These are phyloP conservation scores for Tricholoma sp. DNA, from an alignment of 768 basidiomycete species.

Conservation along the genomic window DNA sequence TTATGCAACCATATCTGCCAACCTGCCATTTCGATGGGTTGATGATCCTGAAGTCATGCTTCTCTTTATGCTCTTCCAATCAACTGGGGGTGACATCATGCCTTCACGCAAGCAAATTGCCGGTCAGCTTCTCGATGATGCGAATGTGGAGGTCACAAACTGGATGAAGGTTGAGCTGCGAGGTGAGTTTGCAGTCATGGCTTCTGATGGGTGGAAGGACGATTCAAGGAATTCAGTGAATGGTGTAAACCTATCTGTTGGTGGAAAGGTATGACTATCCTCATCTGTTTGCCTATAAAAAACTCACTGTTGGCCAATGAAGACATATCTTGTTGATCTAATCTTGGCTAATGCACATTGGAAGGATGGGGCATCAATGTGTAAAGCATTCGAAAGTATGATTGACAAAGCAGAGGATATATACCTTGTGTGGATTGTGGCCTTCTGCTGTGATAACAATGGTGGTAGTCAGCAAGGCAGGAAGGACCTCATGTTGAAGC, in stretches of 20 bases:
- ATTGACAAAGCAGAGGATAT: conserved; percentile 18
- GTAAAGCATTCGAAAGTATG: conserved; percentile 18
- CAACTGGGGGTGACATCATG: conserved; percentile 17
- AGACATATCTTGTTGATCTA: conserved; percentile 20
- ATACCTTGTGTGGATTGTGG: conserved; percentile 10
- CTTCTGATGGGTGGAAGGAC: conserved; percentile 25
- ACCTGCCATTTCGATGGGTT: conserved; percentile 23
- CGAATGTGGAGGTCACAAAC: conserved; percentile 6
- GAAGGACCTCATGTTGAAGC: conserved; percentile 16
- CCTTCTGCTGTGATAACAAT: conserved; percentile 20
- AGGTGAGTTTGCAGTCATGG: conserved; percentile 12
- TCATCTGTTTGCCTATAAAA: too few relatives aligned
- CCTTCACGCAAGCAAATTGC: conserved; percentile 16
- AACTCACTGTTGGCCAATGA: too few relatives aligned
- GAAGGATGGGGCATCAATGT: conserved; percentile 23
- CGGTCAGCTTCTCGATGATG: conserved; percentile 18
- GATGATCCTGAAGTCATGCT: conserved; percentile 4
- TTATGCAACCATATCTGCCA: conserved; percentile 17
- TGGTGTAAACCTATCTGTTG: conserved; percentile 19
- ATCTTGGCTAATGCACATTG: conserved; percentile 16
- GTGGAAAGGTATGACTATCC: conserved; percentile 15
- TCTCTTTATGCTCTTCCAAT: conserved; percentile 23
- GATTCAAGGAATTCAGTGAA: conserved; percentile 17
- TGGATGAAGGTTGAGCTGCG: conserved; percentile 7
- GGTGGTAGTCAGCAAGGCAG: conserved; percentile 21